phyloP scores from a whole-genome alignment of 2,329 filamentous ascomycete species.

The Didymella glomerata region DNA sequence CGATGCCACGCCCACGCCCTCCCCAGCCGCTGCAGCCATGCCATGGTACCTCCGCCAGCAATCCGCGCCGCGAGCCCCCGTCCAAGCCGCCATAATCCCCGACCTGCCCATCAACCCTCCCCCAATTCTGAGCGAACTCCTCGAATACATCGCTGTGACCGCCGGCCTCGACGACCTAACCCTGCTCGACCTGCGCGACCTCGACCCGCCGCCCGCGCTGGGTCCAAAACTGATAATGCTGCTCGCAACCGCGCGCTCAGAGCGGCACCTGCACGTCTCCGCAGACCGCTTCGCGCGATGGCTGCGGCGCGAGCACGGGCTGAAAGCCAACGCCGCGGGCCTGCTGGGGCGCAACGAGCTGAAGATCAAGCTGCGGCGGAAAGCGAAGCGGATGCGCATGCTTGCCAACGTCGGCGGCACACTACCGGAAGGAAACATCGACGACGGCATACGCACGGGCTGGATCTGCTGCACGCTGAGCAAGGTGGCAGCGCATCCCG shows the following conservation, averaged over 20 bases:
- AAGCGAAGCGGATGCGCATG: slow-evolving; percentile 82
- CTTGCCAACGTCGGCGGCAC: slow-evolving; percentile 72
- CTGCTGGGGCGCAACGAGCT: slow-evolving; percentile 89
- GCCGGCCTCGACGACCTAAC: slow-evolving; percentile 84
- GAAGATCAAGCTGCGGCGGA: slow-evolving; percentile 82
- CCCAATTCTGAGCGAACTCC: slow-evolving; percentile 72
- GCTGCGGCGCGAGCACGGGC: slow-evolving; percentile 75
- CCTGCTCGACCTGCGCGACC: slow-evolving; percentile 80
- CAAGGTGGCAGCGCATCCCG: slow-evolving; percentile 66
- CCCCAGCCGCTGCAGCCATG: slow-evolving; percentile 44
- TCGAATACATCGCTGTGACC: slow-evolving; percentile 82
- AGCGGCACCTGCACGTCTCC: slow-evolving; percentile 91
- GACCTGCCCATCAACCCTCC: slow-evolving; percentile 74
- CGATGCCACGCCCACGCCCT: slow-evolving; percentile 11
- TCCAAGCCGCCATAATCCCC: slow-evolving; percentile 65
- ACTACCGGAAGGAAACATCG: slow-evolving; percentile 65
- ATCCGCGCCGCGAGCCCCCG: slow-evolving; percentile 44
- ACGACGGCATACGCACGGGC: slow-evolving; percentile 89
- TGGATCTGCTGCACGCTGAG: slow-evolving; percentile 97
- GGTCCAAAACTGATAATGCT: slow-evolving; percentile 92
- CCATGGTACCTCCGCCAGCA: slow-evolving; percentile 84
- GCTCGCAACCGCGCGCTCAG: slow-evolving; percentile 87
- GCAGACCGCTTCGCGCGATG: slow-evolving; percentile 90
- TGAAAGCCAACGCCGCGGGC: slow-evolving; percentile 84
- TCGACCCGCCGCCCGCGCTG: slow-evolving; percentile 87